phyloP scores from a whole-genome alignment of 192 early-diverging fungal species.

The Dissophora globulifera region DNA sequence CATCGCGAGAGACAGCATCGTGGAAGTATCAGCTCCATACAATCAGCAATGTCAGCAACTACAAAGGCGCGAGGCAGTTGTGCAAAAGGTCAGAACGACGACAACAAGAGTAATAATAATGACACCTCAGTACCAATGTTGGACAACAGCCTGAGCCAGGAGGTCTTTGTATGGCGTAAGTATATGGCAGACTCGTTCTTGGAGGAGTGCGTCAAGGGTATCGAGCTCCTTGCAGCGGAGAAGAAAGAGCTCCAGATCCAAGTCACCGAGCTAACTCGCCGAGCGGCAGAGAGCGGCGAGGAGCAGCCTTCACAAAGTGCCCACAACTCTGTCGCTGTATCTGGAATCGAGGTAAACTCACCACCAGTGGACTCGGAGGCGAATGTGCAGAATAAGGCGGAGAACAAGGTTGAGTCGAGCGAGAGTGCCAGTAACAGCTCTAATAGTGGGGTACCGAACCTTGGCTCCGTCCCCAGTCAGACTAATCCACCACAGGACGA shows the following conservation, averaged over 20 bases:
- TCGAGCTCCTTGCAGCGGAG: slow-evolving; percentile 34
- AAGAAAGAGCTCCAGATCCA: slow-evolving; percentile 28
- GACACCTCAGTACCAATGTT: slow-evolving; percentile 8
- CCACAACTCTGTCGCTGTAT: no score
- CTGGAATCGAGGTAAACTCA: no score
- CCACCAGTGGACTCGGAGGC: no score
- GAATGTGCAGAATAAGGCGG: no score
- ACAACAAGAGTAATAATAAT: no score
- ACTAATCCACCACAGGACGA: no score
- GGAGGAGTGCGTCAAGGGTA: slow-evolving; percentile 42
- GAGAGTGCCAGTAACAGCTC: no score
- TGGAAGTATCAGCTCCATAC: slow-evolving; percentile 3
- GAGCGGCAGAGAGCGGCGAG: slow-evolving; percentile 6
- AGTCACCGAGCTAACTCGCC: slow-evolving; percentile 16
- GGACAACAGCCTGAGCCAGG: slow-evolving; percentile 23
- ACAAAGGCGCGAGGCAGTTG: neutral
- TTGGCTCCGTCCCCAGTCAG: no score
- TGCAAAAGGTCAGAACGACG: neutral
- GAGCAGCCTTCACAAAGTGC: no score
- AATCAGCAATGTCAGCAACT: neutral
- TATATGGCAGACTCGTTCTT: slow-evolving; percentile 32
- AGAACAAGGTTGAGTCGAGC: no score
- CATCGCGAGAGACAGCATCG: neutral
- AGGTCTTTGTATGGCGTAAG: slow-evolving; percentile 46
- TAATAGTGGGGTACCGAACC: no score